These are phyloP conservation scores for Platanthera guangdongensis DNA, from an alignment of 106 monocot species.

Conservation along the genomic window DNA sequence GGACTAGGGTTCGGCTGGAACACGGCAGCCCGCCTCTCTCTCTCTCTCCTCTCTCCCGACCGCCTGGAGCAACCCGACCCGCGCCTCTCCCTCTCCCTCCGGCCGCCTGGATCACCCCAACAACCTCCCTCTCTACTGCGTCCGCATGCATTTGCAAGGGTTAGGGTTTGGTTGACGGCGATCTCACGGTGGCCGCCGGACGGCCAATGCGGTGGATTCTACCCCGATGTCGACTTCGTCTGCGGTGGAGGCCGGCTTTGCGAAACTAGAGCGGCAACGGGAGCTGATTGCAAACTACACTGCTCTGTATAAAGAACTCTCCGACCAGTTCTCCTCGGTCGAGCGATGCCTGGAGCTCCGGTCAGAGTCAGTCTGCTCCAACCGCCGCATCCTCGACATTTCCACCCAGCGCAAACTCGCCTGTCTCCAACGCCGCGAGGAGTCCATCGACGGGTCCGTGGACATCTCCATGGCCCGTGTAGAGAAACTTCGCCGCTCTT, in stretches of 20 bases:
- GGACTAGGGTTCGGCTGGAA: no score
- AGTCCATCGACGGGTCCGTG: constrained; percentile 60
- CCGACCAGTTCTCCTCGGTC: constrained; percentile 69
- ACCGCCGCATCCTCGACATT: constrained; percentile 42
- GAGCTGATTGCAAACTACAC: constrained; percentile 80
- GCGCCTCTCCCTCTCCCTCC: no score
- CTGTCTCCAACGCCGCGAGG: constrained; percentile 60
- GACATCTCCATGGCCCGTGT: constrained; percentile 32
- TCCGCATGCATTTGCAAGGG: constrained; percentile 21
- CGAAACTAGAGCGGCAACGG: constrained; percentile 61
- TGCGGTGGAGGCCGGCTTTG: constrained; percentile 47
- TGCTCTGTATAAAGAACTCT: constrained; percentile 68
- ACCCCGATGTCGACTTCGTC: constrained; percentile 16
- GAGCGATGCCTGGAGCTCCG: constrained; percentile 50
- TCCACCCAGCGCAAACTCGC: constrained; percentile 40
- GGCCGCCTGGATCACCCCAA: no score
- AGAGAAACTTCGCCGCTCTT: constrained; percentile 28
- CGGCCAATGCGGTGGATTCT: constrained; percentile 25
- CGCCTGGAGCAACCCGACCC: no score
- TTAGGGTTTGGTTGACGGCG: constrained; percentile 40
- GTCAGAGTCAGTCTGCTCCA: constrained; percentile 46
- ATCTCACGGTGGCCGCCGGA: background rate
- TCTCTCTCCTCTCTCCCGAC: no score
- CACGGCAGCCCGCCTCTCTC: no score
- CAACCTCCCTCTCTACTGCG: background rate